These are phyloP conservation scores for Calonectria ilicicola DNA, from an alignment of 2,329 filamentous ascomycete genomes.

Conservation along the genomic window DNA sequence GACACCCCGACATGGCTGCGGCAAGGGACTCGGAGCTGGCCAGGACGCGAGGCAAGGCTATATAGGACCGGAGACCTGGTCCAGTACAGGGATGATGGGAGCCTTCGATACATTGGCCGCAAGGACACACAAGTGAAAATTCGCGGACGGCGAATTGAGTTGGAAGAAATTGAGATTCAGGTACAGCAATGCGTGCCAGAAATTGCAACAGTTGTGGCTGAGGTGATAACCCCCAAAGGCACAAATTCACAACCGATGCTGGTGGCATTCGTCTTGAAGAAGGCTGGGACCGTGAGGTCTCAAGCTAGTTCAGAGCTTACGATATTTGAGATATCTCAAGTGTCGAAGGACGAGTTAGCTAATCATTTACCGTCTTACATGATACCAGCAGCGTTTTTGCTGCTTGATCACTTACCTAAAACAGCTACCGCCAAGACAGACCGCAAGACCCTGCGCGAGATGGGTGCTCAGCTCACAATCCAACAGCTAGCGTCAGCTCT, in stretches of 20 bases:
- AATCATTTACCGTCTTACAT: slow-evolving; percentile 32
- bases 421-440: slow-evolving; percentile 30
- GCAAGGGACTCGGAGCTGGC: neutral
- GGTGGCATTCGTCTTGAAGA: neutral
- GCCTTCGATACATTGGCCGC: slow-evolving; percentile 48
- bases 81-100: slow-evolving; percentile 53
- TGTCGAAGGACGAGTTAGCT: neutral
- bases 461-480: slow-evolving; percentile 17
- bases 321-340: neutral
- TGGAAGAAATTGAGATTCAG: slow-evolving; percentile 20
- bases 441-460: slow-evolving; percentile 18
- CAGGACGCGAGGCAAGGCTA: slow-evolving; percentile 33
- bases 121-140: slow-evolving; percentile 27
- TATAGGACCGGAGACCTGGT: slow-evolving; percentile 63
- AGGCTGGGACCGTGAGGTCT: no score
- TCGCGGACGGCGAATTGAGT: slow-evolving; percentile 25
- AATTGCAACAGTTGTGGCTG: neutral
- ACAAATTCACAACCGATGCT: neutral
- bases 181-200: neutral
- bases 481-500: slow-evolving; percentile 53
- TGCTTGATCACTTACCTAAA: slow-evolving; percentile 19
- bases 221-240: neutral
- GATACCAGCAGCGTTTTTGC: slow-evolving; percentile 31
- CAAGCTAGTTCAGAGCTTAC: neutral
- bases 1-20: slow-evolving; percentile 52